Evolutionary conservation across 306 rosid genomes (phyloP), one percentile per base, ranked within the genome.

Genomic region (Carpinus viminea): DNA sequence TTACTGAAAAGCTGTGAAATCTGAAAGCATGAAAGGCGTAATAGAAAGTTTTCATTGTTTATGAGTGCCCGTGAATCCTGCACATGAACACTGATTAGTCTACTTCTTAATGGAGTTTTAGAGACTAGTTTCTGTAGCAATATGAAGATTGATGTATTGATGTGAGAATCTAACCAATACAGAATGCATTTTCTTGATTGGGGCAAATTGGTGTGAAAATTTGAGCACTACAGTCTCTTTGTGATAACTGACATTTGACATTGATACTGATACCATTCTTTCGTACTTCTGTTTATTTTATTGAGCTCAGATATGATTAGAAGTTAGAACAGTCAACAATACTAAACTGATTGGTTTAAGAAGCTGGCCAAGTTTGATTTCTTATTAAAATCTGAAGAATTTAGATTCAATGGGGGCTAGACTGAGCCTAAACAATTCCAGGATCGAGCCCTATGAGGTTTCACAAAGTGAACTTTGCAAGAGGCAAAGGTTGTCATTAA

Each of bases 381-480:
- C 73, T 52, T 15, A 64, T 77, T 64, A 64, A 38, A 46, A 26
- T 47, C 74, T 69, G 70, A 59, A 74, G 73, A 15, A 45, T 65
- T 70, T 51, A 48, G 72, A 46, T 64, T 55, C 51, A 18, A 83
- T 83, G 86, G 86, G 86, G 43, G 73, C 69, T 36, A 47, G 79
- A 75, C 65, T 79, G 70, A 79, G 78, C 74, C 48, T 66, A 68
- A 75, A 83, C 34, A 52, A 48, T 70, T 79, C 83, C 46, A 71
- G 60, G 51, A 34, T 38, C 8, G 60, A 70, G 31, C 72, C 80
- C 12, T n/a, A 12, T 36, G 78, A 75, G 13, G 53, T 45, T 79
- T 79, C 43, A 60, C 86, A 45, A 74, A 76, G 78, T 64, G 72
- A 83, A 55, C 36, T 80, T 75, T 54, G 86, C 75, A 83, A 83